phyloP scores from a whole-genome alignment of 1,284 basidiomycete genomes.

The Ceratobasidium sp. region DNA sequence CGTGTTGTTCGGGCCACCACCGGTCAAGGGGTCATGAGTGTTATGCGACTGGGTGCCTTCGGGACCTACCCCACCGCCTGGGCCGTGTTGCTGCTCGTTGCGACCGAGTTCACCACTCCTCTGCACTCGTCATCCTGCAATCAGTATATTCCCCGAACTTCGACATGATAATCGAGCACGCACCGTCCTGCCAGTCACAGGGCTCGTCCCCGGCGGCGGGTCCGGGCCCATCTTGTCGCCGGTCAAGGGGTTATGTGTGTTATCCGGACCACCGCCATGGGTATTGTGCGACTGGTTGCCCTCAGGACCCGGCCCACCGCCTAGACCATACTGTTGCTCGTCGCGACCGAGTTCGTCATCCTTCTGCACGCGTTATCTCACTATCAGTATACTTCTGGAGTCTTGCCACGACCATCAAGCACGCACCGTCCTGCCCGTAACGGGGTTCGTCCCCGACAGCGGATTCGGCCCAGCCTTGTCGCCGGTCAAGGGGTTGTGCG shows the following conservation, averaged over 20 bases:
- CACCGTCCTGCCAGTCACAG: constrained; percentile 33
- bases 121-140: background rate
- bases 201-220: constrained; percentile 30
- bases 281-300: constrained; percentile 27
- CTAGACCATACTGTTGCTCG: constrained; percentile 19
- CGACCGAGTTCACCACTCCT: constrained; percentile 19
- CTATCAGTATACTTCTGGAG: background rate
- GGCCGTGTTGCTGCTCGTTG: constrained; percentile 11
- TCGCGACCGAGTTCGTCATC: constrained; percentile 25
- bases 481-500: constrained; percentile 34
- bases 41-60: no score
- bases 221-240: constrained; percentile 40
- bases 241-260: constrained; percentile 31
- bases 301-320: background rate
- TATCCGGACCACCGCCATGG: constrained; percentile 25
- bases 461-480: constrained; percentile 40
- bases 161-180: no score
- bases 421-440: constrained; percentile 27
- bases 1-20: constrained; percentile 22
- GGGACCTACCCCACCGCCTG: no score
- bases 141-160: no score
- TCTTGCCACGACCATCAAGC: background rate
- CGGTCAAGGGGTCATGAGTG: constrained; percentile 29
- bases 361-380: constrained; percentile 17
- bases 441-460: constrained; percentile 31